Evolutionary conservation across 257 asterid species (phyloP), one percentile per base, ranked within the genome.

Genomic region (Solanum paucissectum): DNA sequence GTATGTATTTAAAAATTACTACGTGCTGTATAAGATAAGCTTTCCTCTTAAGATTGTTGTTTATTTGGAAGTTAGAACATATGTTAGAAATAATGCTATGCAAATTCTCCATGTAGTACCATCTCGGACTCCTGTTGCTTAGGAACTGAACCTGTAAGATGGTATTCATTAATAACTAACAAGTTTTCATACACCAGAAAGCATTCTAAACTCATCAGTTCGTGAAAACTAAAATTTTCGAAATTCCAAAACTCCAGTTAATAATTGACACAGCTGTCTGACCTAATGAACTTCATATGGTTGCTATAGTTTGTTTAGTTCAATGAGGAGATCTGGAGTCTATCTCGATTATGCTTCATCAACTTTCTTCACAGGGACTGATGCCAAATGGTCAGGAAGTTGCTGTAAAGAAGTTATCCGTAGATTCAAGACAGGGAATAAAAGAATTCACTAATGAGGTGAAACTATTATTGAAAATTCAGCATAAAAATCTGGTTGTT

Each of bases 401-500:
- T 68, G 99, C 99, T 60, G 97, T 96, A 36, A 96, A 96, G 92
- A 96, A 95, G 88, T 87, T 96, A 79, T 93, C 98, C 1, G 84
- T 92, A 87, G 64, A 90, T 87, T 94, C 98, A 87, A 92, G 96
- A 87, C 98, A 94, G 87, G 98, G 98, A 60, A 37, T 92, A 69
- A 92, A 71, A 87, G 97, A 95, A 92, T 96, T 96, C 72, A 89
- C 92, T 44, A 95, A 96, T 64, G 99, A 96, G 91, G 98, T 96
- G 84, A 95, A 92, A 92, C 88, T 95, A 72, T 58, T 96, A 91
- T 91, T 94, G 72, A 92, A 92, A 91, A 91, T 93, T 88, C 98
- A 96, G 90, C 99, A 96, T 88, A 95, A 87, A 87, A 94, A 95
- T 93, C 88, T 96, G 58, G 98, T 95, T 60, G 90, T 88, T 89